Evolutionary conservation across 495 filamentous ascomycete species (phyloP).

Genomic region (Penicillium taxi): DNA sequence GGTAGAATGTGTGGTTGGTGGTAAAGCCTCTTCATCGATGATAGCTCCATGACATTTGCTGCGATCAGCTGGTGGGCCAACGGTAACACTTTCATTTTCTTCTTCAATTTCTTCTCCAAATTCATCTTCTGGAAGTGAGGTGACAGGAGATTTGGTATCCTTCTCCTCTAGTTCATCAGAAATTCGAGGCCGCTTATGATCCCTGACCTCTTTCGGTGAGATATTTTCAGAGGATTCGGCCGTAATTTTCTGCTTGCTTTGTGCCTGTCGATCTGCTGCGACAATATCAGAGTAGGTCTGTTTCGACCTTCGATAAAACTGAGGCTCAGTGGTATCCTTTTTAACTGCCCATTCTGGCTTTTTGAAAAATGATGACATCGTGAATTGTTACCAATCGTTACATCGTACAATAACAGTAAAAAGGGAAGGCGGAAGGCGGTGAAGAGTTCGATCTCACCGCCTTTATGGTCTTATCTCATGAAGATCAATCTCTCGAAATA

Average conservation of each 20-base stretch:
- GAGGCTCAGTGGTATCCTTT: slow-evolving; percentile 37
- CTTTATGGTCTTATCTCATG: neutral
- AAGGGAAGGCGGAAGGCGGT: neutral
- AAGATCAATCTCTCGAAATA: neutral
- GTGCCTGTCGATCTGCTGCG: slow-evolving; percentile 41
- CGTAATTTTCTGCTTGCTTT: slow-evolving; percentile 17
- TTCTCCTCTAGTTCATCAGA: slow-evolving; percentile 1
- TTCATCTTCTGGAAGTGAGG: neutral
- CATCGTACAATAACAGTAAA: neutral
- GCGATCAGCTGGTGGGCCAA: too few species aligned
- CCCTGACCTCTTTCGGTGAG: neutral
- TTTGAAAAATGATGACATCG: slow-evolving; percentile 61
- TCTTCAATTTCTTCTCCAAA: too few species aligned
- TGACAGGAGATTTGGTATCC: neutral
- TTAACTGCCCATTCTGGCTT: slow-evolving; percentile 51
- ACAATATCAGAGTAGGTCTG: slow-evolving; percentile 54
- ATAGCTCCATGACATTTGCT: too few species aligned
- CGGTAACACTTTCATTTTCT: too few species aligned
- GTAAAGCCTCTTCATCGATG: too few species aligned
- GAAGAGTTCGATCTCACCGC: slow-evolving; percentile 2
- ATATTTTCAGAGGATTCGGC: neutral
- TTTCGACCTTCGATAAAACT: slow-evolving; percentile 60
- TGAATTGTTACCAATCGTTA: neutral
- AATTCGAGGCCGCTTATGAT: slow-evolving; percentile 5
- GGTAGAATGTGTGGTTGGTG: too few species aligned